phyloP scores from a whole-genome alignment of 441 rosid species.

The Eruca vesicaria region DNA sequence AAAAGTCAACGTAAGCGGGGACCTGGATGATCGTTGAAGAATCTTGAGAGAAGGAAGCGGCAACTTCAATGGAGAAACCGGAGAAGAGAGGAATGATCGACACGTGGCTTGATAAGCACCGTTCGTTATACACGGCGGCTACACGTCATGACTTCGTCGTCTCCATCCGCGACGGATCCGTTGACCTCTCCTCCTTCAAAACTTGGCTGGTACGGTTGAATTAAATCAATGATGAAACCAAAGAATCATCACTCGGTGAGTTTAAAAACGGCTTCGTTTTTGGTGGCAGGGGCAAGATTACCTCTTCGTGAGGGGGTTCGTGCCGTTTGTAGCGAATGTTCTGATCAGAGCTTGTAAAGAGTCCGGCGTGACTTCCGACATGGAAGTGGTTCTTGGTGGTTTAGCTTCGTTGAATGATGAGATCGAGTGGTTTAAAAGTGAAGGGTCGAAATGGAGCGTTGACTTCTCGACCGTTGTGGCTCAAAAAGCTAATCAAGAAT shows the following conservation, averaged over 20 bases:
- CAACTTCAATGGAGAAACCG: constrained; percentile 24
- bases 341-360: constrained; percentile 60
- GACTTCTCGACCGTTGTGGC: constrained; percentile 43
- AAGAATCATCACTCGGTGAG: not conserved
- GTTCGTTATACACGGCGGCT: constrained; percentile 45
- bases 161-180: constrained; percentile 62
- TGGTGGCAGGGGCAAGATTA: constrained; percentile 69
- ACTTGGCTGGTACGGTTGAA: constrained; percentile 58
- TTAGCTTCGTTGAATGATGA: constrained; percentile 58
- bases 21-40: not conserved
- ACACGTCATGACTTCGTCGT: constrained; percentile 57
- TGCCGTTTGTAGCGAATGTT: constrained; percentile 57
- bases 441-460: constrained; percentile 61
- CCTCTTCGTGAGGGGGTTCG: constrained; percentile 58
- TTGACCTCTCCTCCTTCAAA: constrained; percentile 51
- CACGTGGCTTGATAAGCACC: constrained; percentile 56
- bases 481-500: constrained; percentile 47
- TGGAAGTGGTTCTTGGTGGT: constrained; percentile 62
- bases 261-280: not conserved
- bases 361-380: constrained; percentile 45
- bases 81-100: constrained; percentile 41
- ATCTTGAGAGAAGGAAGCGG: not conserved
- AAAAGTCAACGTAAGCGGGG: constrained; percentile 17
- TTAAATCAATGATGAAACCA: not conserved
- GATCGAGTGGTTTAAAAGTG: constrained; percentile 63